Base-by-base conservation (phyloP, 306 rosid genomes). In the Glycyrrhiza uralensis region DNA sequence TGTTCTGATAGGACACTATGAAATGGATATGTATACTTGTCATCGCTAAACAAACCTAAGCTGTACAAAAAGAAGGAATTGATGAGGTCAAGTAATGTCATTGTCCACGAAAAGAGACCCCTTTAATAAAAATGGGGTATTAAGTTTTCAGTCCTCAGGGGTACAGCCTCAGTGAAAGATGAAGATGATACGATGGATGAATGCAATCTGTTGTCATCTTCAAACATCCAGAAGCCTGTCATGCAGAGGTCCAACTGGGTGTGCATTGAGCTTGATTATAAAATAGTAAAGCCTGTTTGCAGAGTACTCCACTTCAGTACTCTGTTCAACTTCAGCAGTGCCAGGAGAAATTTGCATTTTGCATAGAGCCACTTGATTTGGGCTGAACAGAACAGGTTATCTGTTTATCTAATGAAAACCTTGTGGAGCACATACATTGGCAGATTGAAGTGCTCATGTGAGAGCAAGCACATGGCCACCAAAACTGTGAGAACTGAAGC, bases 41-140 rank as follows among this genome's bases (percentile, higher is more conserved):
- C 80, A 84, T 79, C 87, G 65, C 92, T 82, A 86, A 84, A 87
- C 84, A 79, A 85, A 75, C 83, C 95, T 86, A 91, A 66, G 42
- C 91, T 91, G 92, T 87, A 87, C 96, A 85, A 71, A 82, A 66
- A 76, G 77, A 75, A 81, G 76, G 66, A 66, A 73, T 62, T 62
- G 74, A 68, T 65, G 50, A 55, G 78, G 86, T 87, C 86, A 69
- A 82, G 52, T 75, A 52, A 79, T 47, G 75, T 84, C n/a, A n/a
- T 82, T 71, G 66, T 73, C 82, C 44, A 46, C 32, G n/a, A n/a
- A n/a, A 72, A 74, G 82, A 75, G 75, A 71, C 83, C 89, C 85
- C 82, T 74, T 65, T 35, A 79, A 79, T 62, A 87, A 85, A 87
- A 77, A 66, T 65, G 74, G 81, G 89, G 85, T 67, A n/a, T 52